phyloP scores from a whole-genome alignment of 352 stramenopile species.

The Pythium biforme region DNA sequence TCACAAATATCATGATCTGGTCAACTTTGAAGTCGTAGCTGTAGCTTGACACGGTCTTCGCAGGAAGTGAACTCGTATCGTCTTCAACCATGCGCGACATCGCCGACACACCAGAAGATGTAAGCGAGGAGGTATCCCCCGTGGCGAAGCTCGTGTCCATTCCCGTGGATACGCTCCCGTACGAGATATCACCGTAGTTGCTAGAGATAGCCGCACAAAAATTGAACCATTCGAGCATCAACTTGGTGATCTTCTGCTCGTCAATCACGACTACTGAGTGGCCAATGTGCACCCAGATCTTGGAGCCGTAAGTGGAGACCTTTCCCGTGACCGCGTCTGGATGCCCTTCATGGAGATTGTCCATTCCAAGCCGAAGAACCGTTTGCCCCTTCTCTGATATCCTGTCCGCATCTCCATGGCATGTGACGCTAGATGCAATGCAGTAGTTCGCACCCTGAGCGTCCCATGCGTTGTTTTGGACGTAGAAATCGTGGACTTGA shows the following conservation, averaged over 20 bases:
- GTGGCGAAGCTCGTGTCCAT: conserved; percentile 11
- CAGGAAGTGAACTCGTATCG: background rate
- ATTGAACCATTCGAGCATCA: conserved; percentile 62
- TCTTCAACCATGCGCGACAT: conserved; percentile 11
- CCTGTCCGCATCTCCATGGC: conserved; percentile 18
- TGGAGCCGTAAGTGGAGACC: conserved; percentile 68
- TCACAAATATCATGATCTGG: conserved; percentile 69
- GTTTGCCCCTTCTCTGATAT: conserved; percentile 7
- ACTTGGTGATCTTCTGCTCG: conserved; percentile 59
- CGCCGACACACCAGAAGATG: conserved; percentile 24
- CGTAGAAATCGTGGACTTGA: conserved; percentile 65
- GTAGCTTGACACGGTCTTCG: conserved; percentile 40
- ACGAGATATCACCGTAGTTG: conserved; percentile 30
- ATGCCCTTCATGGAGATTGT: conserved; percentile 68
- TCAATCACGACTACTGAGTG: conserved; percentile 75
- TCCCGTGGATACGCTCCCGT: background rate
- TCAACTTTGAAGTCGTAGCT: conserved; percentile 75
- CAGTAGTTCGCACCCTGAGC: conserved; percentile 50
- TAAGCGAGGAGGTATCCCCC: conserved; percentile 24
- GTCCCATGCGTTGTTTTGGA: conserved; percentile 62
- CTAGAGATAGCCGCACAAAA: conserved; percentile 58
- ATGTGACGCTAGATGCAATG: conserved; percentile 70
- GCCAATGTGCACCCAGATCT: conserved; percentile 61
- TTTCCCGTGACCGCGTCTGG: conserved; percentile 48
- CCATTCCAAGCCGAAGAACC: conserved; percentile 56